Evolutionary conservation across 805 yeast genomes (phyloP).

Genomic region (Naumovozyma baii): DNA sequence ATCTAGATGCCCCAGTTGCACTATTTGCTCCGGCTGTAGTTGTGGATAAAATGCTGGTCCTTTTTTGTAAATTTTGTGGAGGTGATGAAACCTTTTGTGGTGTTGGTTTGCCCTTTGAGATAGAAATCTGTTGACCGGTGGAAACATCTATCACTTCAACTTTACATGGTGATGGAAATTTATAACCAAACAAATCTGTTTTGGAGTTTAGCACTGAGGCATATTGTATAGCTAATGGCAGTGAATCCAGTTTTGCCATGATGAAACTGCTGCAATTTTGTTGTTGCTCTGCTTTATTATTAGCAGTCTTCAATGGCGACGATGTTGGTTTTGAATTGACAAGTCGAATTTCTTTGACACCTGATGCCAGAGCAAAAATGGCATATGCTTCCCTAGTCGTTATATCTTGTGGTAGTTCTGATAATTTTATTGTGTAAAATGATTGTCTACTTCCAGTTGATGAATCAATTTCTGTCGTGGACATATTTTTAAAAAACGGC

Average conservation of each 20-base stretch:
- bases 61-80: slow-evolving; percentile 7
- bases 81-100: slow-evolving; percentile 6
- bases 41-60: slow-evolving; percentile 17
- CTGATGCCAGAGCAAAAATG: slow-evolving; percentile 60
- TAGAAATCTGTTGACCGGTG: slow-evolving; percentile 12
- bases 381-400: slow-evolving; percentile 56
- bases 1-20: slow-evolving; percentile 40
- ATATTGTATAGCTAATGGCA: slow-evolving; percentile 35
- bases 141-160: slow-evolving; percentile 32
- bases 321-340: slow-evolving; percentile 27
- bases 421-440: slow-evolving; percentile 34
- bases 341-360: slow-evolving; percentile 44
- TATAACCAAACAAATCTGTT: slow-evolving; percentile 37
- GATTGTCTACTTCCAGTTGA: slow-evolving; percentile 5
- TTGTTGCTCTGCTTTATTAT: slow-evolving; percentile 5
- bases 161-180: slow-evolving; percentile 29
- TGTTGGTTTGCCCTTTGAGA: slow-evolving; percentile 7
- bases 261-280: slow-evolving; percentile 24
- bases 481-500: background rate
- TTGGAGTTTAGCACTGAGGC: slow-evolving; percentile 32
- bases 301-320: background rate
- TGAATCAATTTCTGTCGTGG: slow-evolving; percentile 1
- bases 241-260: slow-evolving; percentile 35
- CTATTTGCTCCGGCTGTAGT: slow-evolving; percentile 45
- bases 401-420: slow-evolving; percentile 55